Evolutionary conservation across 2,329 filamentous ascomycete genomes (phyloP).

Genomic region (Hymenoscyphus fraxineus): DNA sequence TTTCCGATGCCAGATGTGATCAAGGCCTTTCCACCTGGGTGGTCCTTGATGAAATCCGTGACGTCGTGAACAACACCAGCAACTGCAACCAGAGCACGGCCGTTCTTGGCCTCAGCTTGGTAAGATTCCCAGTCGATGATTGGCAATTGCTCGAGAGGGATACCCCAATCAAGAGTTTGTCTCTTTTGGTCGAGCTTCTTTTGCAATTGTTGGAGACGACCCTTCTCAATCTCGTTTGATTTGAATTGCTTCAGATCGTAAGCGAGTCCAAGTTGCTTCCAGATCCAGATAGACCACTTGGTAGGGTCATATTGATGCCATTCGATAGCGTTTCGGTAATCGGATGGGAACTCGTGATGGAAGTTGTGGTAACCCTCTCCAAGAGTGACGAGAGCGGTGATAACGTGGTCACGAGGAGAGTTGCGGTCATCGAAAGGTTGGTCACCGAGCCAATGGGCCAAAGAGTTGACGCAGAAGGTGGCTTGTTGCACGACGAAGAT

Average conservation of each 20-base stretch:
- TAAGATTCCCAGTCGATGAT: slow-evolving; percentile 87
- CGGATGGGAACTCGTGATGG: slow-evolving; percentile 90
- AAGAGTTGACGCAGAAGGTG: slow-evolving; percentile 88
- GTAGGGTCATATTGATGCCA: slow-evolving; percentile 92
- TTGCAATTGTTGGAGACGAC: slow-evolving; percentile 80
- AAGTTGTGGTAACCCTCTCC: slow-evolving; percentile 94
- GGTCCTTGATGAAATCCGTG: slow-evolving; percentile 78
- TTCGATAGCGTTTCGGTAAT: slow-evolving; percentile 87
- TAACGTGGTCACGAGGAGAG: slow-evolving; percentile 81
- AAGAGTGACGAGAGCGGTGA: slow-evolving; percentile 80
- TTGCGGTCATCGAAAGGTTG: slow-evolving; percentile 92
- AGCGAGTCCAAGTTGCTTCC: slow-evolving; percentile 80
- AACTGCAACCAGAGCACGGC: slow-evolving; percentile 71
- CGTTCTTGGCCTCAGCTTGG: slow-evolving; percentile 71
- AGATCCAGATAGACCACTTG: slow-evolving; percentile 82
- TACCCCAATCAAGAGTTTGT: slow-evolving; percentile 77
- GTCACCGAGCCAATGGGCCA: slow-evolving; percentile 87
- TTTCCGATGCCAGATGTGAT: slow-evolving; percentile 80
- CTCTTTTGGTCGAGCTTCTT: slow-evolving; percentile 93
- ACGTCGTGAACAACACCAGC: slow-evolving; percentile 86
- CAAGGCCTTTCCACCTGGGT: slow-evolving; percentile 86
- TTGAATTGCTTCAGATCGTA: slow-evolving; percentile 90
- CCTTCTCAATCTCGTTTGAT: slow-evolving; percentile 88
- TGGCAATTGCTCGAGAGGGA: slow-evolving; percentile 78
- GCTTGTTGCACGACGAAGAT: slow-evolving; percentile 90